Evolutionary conservation across 352 stramenopile species (phyloP).

Genomic region (Pythium brassicae): DNA sequence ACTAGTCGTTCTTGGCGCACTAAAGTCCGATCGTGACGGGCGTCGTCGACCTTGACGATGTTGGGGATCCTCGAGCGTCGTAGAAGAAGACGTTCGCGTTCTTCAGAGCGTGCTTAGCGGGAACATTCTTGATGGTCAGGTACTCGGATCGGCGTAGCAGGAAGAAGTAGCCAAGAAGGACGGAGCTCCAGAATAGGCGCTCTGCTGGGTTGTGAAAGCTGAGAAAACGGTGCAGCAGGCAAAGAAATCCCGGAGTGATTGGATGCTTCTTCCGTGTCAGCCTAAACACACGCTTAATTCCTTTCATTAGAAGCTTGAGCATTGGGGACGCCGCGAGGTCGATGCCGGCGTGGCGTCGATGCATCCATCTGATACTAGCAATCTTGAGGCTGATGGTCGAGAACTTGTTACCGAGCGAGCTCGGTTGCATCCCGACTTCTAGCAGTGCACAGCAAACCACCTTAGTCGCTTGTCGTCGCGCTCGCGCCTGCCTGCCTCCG

Average conservation of each 20-base stretch:
- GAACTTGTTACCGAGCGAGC: not conserved
- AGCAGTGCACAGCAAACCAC: not conserved
- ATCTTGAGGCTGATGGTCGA: not conserved
- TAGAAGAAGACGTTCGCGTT: not conserved
- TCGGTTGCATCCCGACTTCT: not conserved
- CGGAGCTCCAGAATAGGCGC: not conserved
- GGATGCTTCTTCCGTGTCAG: not conserved
- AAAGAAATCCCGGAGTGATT: not conserved
- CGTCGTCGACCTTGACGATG: not conserved
- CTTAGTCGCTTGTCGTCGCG: not conserved
- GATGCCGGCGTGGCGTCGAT: not conserved
- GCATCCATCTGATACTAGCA: not conserved
- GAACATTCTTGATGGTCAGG: not conserved
- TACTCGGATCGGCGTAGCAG: not conserved
- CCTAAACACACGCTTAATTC: not conserved
- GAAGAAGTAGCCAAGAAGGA: not conserved
- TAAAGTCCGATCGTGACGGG: constrained; percentile 16
- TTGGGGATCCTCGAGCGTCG: not conserved
- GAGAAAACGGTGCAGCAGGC: not conserved
- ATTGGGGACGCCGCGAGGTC: too few relatives aligned
- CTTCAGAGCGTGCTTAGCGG: not conserved
- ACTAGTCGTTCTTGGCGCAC: constrained; percentile 19
- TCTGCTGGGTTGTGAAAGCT: not conserved
- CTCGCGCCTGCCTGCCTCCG: not conserved
- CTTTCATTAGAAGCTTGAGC: not conserved